phyloP scores from a whole-genome alignment of 805 yeast genomes.

The Kodamaea restingae region DNA sequence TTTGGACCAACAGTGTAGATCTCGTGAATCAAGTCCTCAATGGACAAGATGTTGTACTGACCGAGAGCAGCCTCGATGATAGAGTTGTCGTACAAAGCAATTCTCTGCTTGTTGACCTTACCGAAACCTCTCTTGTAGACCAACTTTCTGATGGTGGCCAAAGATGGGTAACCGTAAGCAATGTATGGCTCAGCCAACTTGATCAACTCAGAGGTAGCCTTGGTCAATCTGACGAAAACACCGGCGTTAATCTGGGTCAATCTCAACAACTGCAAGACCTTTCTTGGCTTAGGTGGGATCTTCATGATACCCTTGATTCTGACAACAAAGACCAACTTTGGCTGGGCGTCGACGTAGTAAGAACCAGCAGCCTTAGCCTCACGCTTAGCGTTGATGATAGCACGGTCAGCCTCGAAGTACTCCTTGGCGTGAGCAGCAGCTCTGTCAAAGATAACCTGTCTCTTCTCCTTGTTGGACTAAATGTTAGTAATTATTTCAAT shows the following conservation, averaged over 20 bases:
- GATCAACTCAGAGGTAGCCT: slow-evolving; percentile 90
- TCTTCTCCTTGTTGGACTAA: slow-evolving; percentile 43
- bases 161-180: slow-evolving; percentile 96
- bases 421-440: slow-evolving; percentile 95
- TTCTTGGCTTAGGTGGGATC: slow-evolving; percentile 99
- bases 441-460: slow-evolving; percentile 82
- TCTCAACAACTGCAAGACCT: slow-evolving; percentile 92
- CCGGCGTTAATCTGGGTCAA: slow-evolving; percentile 92
- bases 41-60: slow-evolving; percentile 85
- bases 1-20: slow-evolving; percentile 95
- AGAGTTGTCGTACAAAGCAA: slow-evolving; percentile 81
- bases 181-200: slow-evolving; percentile 94
- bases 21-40: slow-evolving; percentile 95
- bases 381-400: slow-evolving; percentile 81
- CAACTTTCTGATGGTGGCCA: slow-evolving; percentile 87
- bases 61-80: slow-evolving; percentile 86
- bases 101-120: slow-evolving; percentile 94
- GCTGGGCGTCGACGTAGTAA: slow-evolving; percentile 93
- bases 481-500: slow-evolving; percentile 31
- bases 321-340: slow-evolving; percentile 89
- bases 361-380: slow-evolving; percentile 92
- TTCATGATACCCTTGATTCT: slow-evolving; percentile 99
- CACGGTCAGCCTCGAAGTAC: slow-evolving; percentile 89
- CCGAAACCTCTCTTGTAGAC: slow-evolving; percentile 98
- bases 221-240: slow-evolving; percentile 91